Base-by-base conservation (phyloP, 2,329 filamentous ascomycete species). In the Aureobasidium sp. region DNA sequence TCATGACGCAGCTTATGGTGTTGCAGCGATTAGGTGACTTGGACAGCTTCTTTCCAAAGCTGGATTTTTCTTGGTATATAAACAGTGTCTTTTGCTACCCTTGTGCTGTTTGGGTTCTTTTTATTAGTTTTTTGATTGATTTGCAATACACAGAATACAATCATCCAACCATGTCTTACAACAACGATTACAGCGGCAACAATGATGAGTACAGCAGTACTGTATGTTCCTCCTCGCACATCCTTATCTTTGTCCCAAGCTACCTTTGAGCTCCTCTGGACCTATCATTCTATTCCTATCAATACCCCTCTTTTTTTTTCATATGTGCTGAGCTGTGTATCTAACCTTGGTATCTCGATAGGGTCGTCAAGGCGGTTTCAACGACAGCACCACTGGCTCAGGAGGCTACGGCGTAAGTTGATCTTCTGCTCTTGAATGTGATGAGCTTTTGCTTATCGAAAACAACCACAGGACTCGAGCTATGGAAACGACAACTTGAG, bases 171-270 rank as follows among this genome's bases (percentile, higher is more conserved):
- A 59, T 59, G 57, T 59, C 57, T 59, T 50, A 49, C 45, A 59
- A 59, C 54, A 48, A 59, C 53, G 39, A 57, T 16, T 45, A 57
- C 53, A 45, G 42, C 34, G 41, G 25, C 55, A 48, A 37, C 55
- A 51, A 51, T n/a, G 49, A 51, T 14, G 42, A 59, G 34, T 59
- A 59, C 57, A 27, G 57, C 57, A 59, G 57, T 45, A 39, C 55
- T 59, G 57, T 59, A 59, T 25, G 57, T 50, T 14, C 11, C 10
- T 11, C 10, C 13, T 45, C 21, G 39, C 21, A 44, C 25, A 16
- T 48, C 14, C 53, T 57, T 57, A 45, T 45, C 41, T 47, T 30
- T 37, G 34, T 14, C 14, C 16, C 4, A 13, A 13, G 30, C 16
- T 36, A 34, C 47, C 14, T n/a, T 25, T 3, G 25, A 54, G 25